These are phyloP conservation scores for rapeseed (Brassica napus) DNA, from an alignment of 345 rosid genomes.

Conservation along the genomic window DNA sequence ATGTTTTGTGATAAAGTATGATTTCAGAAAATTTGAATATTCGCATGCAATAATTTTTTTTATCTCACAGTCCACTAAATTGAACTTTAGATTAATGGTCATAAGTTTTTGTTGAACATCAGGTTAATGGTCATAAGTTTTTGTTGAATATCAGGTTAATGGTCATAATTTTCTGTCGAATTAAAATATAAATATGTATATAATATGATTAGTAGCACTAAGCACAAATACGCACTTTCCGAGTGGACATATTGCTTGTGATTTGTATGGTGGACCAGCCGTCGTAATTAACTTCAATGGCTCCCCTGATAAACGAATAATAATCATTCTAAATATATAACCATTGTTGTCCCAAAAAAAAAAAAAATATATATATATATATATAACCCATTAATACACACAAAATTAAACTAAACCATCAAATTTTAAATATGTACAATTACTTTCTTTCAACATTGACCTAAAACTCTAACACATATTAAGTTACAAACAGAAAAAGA, in stretches of 20 bases:
- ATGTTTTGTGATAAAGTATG: background rate
- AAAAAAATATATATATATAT: too few species aligned
- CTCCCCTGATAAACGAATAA: conserved; percentile 31
- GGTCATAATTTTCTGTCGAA: background rate
- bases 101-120: conserved; percentile 14
- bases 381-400: background rate
- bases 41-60: background rate
- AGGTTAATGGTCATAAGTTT: conserved; percentile 20
- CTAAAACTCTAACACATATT: background rate
- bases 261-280: conserved; percentile 32
- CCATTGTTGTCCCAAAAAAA: too few species aligned
- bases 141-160: conserved; percentile 23
- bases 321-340: background rate
- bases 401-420: conserved; percentile 3
- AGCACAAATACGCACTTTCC: conserved; percentile 37
- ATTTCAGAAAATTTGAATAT: background rate
- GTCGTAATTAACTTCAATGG: conserved; percentile 31
- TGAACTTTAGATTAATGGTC: conserved; percentile 17
- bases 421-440: background rate
- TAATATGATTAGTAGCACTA: conserved; percentile 21
- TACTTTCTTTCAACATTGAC: background rate
- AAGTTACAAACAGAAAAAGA: too few species aligned
- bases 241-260: conserved; percentile 33
- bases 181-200: background rate
- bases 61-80: conserved; percentile 5